A percentile compares a stretch with the other conserved stretches of the same genome.
Evolutionary conservation across 306 rosid genomes (phyloP).

Genomic region (Betula pendula): DNA sequence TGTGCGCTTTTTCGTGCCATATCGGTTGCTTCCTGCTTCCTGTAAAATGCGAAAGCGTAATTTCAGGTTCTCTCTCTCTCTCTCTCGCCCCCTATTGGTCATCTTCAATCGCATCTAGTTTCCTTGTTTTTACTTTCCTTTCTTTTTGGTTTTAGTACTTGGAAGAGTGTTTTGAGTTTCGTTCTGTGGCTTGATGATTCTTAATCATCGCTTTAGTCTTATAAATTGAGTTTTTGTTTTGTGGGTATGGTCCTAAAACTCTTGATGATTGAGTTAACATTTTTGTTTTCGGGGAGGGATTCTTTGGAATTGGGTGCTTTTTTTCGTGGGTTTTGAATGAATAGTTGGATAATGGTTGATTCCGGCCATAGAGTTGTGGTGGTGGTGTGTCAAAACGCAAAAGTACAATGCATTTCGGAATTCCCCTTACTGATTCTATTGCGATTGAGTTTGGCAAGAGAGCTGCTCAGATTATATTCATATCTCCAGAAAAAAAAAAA

Average conservation of each 20-base stretch:
- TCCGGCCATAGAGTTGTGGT: neutral
- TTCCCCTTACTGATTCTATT: no score
- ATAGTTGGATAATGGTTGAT: neutral
- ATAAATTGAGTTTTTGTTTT: neutral
- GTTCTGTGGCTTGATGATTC: neutral
- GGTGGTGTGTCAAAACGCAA: neutral
- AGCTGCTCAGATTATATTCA: no score
- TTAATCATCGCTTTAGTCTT: neutral
- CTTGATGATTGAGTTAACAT: neutral
- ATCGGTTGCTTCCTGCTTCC: constrained; percentile 46
- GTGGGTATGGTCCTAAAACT: neutral
- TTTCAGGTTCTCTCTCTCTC: constrained; percentile 43
- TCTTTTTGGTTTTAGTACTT: neutral
- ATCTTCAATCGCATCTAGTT: neutral
- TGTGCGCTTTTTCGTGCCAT: constrained; percentile 31
- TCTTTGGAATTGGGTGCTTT: neutral
- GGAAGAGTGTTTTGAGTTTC: neutral
- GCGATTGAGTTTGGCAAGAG: no score
- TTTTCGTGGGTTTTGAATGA: neutral
- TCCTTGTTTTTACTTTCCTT: neutral
- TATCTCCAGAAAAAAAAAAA: no score
- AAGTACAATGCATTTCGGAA: neutral
- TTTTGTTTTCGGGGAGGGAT: neutral
- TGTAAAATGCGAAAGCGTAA: constrained; percentile 60
- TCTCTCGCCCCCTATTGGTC: neutral